A percentile compares a stretch with the other conserved stretches of the same genome.
Conservation (phyloP, 176 grass and related monocot species). For the Areca catechu region DNA sequence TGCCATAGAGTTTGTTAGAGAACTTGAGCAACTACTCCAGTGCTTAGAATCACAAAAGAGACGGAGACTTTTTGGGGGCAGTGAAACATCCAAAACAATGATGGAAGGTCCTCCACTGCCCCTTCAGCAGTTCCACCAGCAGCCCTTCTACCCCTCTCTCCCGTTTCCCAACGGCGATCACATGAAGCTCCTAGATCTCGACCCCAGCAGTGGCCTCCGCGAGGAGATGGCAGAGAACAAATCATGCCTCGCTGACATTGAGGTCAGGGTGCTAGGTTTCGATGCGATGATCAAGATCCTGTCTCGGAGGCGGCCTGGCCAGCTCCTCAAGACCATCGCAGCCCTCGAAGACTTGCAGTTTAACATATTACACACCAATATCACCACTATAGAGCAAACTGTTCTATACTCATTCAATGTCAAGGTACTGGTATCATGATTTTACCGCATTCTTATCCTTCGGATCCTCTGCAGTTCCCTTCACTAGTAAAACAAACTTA, state of each 20-base stretch:
- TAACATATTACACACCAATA: slow-evolving; percentile 83
- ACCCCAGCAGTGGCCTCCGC: slow-evolving; percentile 20
- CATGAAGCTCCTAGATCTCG: slow-evolving; percentile 54
- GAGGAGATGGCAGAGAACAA: slow-evolving; percentile 95
- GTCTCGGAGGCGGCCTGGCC: slow-evolving; percentile 54
- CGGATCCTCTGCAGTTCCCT: no score
- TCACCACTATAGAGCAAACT: slow-evolving; percentile 98
- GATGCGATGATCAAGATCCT: slow-evolving; percentile 93
- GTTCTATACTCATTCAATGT: slow-evolving; percentile 99
- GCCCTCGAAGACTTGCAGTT: slow-evolving; percentile 91
- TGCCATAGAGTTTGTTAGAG: slow-evolving; percentile 89
- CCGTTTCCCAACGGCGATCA: slow-evolving; percentile 29
- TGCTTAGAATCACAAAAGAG: slow-evolving; percentile 95
- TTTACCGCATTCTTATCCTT: no score
- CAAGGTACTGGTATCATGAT: slow-evolving; percentile 39
- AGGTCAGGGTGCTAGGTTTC: slow-evolving; percentile 61
- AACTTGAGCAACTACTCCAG: slow-evolving; percentile 88
- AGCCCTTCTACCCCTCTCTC: slow-evolving; percentile 33
- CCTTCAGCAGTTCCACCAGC: slow-evolving; percentile 13
- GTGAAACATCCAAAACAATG: slow-evolving; percentile 37
- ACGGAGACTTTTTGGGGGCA: slow-evolving; percentile 34
- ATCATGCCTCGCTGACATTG: slow-evolving; percentile 80
- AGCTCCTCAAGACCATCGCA: slow-evolving; percentile 79
- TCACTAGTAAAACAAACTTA: no score
- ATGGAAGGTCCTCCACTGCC: slow-evolving; percentile 23